Conservation (phyloP, 225 moss, liverwort and hornwort genomes). For the Takakia lepidozioides region DNA sequence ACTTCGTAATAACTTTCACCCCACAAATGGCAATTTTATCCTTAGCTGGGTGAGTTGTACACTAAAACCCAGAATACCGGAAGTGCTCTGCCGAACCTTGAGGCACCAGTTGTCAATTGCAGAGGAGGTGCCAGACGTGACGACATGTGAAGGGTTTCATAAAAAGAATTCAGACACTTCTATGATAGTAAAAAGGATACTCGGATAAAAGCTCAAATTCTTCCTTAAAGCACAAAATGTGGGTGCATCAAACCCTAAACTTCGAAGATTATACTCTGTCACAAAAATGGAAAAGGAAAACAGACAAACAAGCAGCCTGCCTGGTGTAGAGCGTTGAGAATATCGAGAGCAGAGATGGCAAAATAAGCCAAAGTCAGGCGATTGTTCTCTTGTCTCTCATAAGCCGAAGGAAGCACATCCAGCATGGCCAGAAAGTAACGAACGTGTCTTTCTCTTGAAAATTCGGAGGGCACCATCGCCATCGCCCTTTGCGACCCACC, state of each 20-base stretch:
- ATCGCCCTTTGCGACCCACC: too few relatives aligned
- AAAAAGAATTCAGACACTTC: not conserved
- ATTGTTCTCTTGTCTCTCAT: conserved; percentile 49
- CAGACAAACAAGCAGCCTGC: conserved; percentile 12
- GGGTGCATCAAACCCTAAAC: too few relatives aligned
- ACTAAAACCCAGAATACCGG: too few relatives aligned
- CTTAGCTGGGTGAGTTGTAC: too few relatives aligned
- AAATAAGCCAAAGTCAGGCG: conserved; percentile 86
- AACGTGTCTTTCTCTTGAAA: conserved; percentile 37
- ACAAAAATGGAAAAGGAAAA: not conserved
- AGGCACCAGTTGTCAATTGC: too few relatives aligned
- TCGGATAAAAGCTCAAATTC: too few relatives aligned
- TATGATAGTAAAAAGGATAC: not conserved
- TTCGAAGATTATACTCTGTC: too few relatives aligned
- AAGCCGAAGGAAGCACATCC: conserved; percentile 56
- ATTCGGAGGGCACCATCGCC: conserved; percentile 13
- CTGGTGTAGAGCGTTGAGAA: conserved; percentile 71
- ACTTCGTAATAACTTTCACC: too few relatives aligned
- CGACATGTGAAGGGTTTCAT: not conserved
- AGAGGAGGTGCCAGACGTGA: too few relatives aligned
- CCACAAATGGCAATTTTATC: too few relatives aligned
- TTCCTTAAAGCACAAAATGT: not conserved
- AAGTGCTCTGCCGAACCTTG: too few relatives aligned
- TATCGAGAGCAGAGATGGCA: conserved; percentile 78
- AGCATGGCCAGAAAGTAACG: conserved; percentile 62